Evolutionary conservation across 345 rosid species (phyloP).

Genomic region (Aquilaria malaccensis): DNA sequence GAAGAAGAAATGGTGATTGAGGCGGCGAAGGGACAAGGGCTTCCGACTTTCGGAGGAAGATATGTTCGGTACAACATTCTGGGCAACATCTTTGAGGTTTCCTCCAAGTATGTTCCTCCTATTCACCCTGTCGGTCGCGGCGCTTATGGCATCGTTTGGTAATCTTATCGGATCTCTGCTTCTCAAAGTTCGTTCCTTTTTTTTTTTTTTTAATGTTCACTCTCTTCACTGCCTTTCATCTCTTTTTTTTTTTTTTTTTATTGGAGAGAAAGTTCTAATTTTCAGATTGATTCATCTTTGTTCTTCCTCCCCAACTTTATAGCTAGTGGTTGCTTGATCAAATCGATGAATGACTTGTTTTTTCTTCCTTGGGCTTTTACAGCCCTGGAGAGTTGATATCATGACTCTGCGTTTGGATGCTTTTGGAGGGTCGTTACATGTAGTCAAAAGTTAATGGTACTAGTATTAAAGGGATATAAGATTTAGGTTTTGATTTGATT

Average conservation of each 20-base stretch:
- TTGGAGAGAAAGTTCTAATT: neutral
- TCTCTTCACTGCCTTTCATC: neutral
- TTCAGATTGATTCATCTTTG: neutral
- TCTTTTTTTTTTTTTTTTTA: neutral
- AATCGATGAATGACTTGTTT: no score
- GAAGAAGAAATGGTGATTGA: constrained; percentile 18
- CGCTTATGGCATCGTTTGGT: constrained; percentile 91
- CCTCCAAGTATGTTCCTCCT: constrained; percentile 81
- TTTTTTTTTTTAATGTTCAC: neutral
- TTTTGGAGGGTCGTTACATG: no score
- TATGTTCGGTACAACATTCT: constrained; percentile 56
- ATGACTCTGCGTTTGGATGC: no score
- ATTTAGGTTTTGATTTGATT: neutral
- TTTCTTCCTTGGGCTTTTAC: no score
- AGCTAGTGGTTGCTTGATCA: neutral
- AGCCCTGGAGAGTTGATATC: no score
- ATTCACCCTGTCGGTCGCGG: constrained; percentile 83
- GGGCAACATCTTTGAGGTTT: constrained; percentile 57
- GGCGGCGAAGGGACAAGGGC: constrained; percentile 13
- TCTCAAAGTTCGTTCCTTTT: neutral
- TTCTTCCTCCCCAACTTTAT: neutral
- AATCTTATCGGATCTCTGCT: constrained; percentile 8
- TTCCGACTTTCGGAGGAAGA: constrained; percentile 32
- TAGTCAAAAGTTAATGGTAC: no score
- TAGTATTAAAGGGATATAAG: neutral